Evolutionary conservation across 495 filamentous ascomycete species (phyloP), one percentile per base, ranked within the genome.

Genomic region (Aspergillus cavernicola): DNA sequence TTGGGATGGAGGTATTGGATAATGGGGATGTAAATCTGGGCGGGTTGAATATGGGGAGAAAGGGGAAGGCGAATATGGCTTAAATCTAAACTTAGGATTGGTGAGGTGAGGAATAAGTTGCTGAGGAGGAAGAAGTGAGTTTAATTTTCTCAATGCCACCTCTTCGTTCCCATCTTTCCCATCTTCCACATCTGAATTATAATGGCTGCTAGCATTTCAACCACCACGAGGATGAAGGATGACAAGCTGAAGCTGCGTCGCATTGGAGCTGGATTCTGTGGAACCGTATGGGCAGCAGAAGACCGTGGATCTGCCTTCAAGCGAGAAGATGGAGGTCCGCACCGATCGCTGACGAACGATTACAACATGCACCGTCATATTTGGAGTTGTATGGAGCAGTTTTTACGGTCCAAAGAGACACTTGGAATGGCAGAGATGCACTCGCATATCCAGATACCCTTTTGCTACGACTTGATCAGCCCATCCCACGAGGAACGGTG

Each of bases 1-100:
- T 84, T 23, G 78, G 74, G 0, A 74, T 79, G 59, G 57, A 59
- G 16, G 63, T 74, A 8, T 63, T 79, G 43, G 41, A 62, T 10
- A 70, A 67, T 40, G 64, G 62, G 19, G 41, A 60, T 61, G 48
- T 39, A 11, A 40, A 45, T 16, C 15, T 48, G 32, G 61, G 52
- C 8, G 51, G 50, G 10, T 36, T 75, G 33, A 57, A 66, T 50
- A 66, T 66, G 65, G 56, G 63, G 46, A 52, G 45, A 36, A 51
- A 33, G 37, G 57, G 61, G 24, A 39, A 15, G 11, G 52, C 12
- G 13, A 54, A 39, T 41, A 11, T 42, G 39, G 52, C 26, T 16
- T 62, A 29, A 55, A 3, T 16, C 35, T 28, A 28, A 28, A 28
- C 24, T 28, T 9, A 28, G 24, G 24, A n/a, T n/a, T n/a, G n/a